Base-by-base conservation (phyloP, 2,329 filamentous ascomycete species). In the Myriangium duriaei region DNA sequence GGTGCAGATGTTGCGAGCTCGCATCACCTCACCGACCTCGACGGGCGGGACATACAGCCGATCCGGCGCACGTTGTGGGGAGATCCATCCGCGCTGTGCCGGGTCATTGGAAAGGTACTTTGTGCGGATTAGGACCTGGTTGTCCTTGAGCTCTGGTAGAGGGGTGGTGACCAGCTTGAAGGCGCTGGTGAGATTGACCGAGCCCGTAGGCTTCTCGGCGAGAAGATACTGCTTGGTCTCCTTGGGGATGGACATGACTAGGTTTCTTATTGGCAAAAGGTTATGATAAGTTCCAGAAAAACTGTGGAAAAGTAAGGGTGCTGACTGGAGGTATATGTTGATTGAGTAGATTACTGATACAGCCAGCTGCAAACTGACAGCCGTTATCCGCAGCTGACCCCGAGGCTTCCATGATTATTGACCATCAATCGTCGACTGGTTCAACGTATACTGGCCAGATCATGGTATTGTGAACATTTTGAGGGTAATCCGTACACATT, bases 41-140 rank as follows among this genome's bases (percentile, higher is more conserved):
- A 71, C 63, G 6, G 67, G 67, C 0, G 57, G 50, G 1, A 60
- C 51, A 50, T 72, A 71, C 5, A 68, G 55, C 28, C 67, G 61
- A 17, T 59, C 59, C n/a, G 36, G 29, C 29, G 18, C 17, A 3
- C 28, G 36, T 28, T 32, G 29, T 19, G 30, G 32, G 1, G 59
- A 51, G 42, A 72, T 69, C 65, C 67, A 69, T 31, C 56, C 59
- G 39, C 68, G 61, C 48, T 71, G 67, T 3, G 66, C 68, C 1
- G 69, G 68, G 50, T 72, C 68, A 43, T 71, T 71, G 44, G 65
- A 69, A 35, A 70, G 49, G 49, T 60, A 68, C 12, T 62, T 47
- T 2, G 55, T 51, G 51, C 69, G 65, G 38, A 69, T 42, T 13
- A 71, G 59, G 42, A 67, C 52, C 50, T 71, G 56, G 40, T 59